phyloP scores from a whole-genome alignment of 2,329 filamentous ascomycete genomes.

The Cladorrhinum sp. region DNA sequence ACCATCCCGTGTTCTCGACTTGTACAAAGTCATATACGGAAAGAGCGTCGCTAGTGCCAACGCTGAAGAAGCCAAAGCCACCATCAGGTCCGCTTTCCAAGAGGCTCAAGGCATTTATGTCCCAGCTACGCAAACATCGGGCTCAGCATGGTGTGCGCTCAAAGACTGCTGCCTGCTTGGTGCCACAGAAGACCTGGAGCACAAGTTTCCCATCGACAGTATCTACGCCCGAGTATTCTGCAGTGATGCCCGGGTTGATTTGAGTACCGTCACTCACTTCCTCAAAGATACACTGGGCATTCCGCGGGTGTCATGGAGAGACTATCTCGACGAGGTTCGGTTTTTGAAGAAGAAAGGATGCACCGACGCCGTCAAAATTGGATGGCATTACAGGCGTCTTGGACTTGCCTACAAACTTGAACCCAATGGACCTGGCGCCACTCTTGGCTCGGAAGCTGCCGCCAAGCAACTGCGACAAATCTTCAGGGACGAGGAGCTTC shows the following conservation, averaged over 20 bases:
- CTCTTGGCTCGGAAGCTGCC: neutral
- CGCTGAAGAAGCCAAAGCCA: neutral
- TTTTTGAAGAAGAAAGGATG: neutral
- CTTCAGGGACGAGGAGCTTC: neutral
- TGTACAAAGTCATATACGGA: constrained; percentile 7
- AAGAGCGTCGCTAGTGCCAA: neutral
- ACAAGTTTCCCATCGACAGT: neutral
- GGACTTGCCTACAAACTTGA: too few species aligned
- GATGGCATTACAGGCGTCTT: constrained; percentile 3
- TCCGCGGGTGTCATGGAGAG: neutral
- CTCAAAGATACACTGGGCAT: constrained; percentile 4
- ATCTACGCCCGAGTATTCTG: too few species aligned
- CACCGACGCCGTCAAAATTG: neutral
- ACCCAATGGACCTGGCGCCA: too few species aligned
- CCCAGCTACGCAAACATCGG: neutral
- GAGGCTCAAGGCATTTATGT: neutral
- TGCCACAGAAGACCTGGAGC: constrained; percentile 1
- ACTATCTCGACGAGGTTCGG: neutral
- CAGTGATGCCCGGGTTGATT: too few species aligned
- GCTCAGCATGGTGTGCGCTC: neutral
- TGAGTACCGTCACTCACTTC: constrained; percentile 5
- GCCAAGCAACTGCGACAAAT: neutral
- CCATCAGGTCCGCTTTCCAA: neutral
- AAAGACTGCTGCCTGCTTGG: constrained; percentile 2
- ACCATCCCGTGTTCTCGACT: neutral